Evolutionary conservation across 306 rosid genomes (phyloP).

Genomic region (Psophocarpus tetragonolobus): DNA sequence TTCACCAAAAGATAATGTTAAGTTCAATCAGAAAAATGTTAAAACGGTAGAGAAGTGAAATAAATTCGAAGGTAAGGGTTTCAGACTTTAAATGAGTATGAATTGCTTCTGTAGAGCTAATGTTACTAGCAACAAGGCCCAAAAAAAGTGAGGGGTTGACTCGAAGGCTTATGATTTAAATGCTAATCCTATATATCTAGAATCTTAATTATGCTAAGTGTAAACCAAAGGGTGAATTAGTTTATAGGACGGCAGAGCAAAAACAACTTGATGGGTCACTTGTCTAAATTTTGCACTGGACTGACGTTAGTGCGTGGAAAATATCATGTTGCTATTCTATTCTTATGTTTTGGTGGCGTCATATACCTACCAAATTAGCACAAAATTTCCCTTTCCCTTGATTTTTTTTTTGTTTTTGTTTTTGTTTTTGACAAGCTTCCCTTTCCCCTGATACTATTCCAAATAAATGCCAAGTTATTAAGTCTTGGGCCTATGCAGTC

Average conservation of each 20-base stretch:
- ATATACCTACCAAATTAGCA: neutral
- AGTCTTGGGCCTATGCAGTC: no score
- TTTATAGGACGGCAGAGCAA: neutral
- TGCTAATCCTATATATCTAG: conserved; percentile 21
- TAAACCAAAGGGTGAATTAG: neutral
- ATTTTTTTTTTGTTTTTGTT: no score
- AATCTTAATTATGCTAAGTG: neutral
- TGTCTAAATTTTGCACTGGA: neutral
- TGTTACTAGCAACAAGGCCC: neutral
- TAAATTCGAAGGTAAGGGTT: neutral
- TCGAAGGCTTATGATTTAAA: conserved; percentile 3
- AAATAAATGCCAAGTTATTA: neutral
- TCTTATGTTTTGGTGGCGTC: neutral
- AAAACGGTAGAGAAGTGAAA: neutral
- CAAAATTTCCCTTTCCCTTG: neutral
- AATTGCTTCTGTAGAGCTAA: neutral
- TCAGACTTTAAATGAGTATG: neutral
- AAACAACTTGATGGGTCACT: neutral
- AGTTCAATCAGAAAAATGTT: neutral
- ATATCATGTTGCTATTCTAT: neutral
- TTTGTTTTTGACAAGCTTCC: no score
- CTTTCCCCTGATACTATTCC: neutral
- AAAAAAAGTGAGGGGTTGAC: neutral
- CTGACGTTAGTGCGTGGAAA: conserved; percentile 1
- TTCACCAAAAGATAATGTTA: no score